phyloP scores from a whole-genome alignment of 345 rosid genomes.

The Sonneratia alba region DNA sequence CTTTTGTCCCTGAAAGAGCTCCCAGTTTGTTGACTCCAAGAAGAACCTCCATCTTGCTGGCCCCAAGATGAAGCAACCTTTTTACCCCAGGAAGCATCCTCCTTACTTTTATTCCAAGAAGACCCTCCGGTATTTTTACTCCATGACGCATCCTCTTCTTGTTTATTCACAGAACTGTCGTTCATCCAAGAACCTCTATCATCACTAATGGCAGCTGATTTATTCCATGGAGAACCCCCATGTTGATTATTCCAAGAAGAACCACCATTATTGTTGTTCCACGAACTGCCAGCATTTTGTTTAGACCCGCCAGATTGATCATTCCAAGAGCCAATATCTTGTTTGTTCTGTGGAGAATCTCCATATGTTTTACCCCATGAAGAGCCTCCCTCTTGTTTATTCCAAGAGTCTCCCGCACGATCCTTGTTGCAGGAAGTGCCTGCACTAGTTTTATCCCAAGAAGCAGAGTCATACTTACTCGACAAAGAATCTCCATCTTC shows the following conservation, averaged over 20 bases:
- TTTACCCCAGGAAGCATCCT: conserved; percentile 15
- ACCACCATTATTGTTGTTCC: conserved; percentile 7
- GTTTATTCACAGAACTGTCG: neutral
- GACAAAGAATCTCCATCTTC: conserved; percentile 6
- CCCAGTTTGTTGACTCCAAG: conserved; percentile 9
- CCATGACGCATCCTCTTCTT: conserved; percentile 15
- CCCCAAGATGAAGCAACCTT: conserved; percentile 1
- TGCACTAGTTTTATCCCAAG: conserved; percentile 18
- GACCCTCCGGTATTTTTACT: conserved; percentile 6
- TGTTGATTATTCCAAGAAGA: conserved; percentile 15
- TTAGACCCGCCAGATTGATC: neutral
- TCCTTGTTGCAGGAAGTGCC: conserved; percentile 13
- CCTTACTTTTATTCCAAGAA: conserved; percentile 14
- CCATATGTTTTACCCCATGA: conserved; percentile 11
- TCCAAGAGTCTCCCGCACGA: neutral
- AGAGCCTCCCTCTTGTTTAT: neutral
- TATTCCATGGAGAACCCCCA: neutral
- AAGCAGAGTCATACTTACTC: conserved; percentile 4
- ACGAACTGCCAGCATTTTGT: conserved; percentile 5
- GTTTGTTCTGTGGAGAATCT: conserved; percentile 6
- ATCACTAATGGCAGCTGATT: neutral
- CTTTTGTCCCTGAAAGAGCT: conserved; percentile 3
- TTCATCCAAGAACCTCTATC: neutral
- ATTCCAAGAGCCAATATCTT: conserved; percentile 6
- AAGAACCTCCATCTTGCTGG: conserved; percentile 8